Base-by-base conservation (phyloP, 108 stramenopile genomes). In the Pseudonitzschia multistriata region DNA sequence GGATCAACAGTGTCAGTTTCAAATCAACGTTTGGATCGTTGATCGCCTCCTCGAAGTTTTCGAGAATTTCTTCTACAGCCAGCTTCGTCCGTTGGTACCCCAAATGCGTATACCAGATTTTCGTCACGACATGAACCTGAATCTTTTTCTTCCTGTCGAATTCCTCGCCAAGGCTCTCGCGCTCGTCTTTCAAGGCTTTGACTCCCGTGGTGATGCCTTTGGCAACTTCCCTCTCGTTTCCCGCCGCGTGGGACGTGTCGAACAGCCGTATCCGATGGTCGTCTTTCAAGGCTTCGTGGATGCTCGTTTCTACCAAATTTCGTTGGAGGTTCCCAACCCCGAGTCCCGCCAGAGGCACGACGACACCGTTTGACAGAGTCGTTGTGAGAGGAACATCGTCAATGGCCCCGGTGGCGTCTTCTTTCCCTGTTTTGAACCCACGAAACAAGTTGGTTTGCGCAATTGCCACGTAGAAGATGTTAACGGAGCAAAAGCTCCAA, bases 71-170 rank as follows among this genome's bases (percentile, higher is more conserved):
- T 22, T 65, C 62, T n/a, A 88, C 80, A 5, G 83, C 70, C 19
- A 90, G 40, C 39, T 66, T 87, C 11, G 92, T 93, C 25, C 92
- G 76, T 52, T 87, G 88, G 63, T 93, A 89, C 30, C 89, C 89
- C 10, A 93, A 72, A 65, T 93, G 75, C 36, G 92, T 90, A 61
- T 90, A 93, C 92, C 92, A 93, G 0, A 92, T 86, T 68, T 92
- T 92, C 28, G 91, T 89, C 8, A 92, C 80, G 17, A 92, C 78
- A 49, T 92, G 91, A n/a, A 91, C 70, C 71, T 74, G 60, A 29
- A 67, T 47, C 22, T 50, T 25, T 49, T 45, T 13, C 13, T 45
- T 17, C 17, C 42, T 45, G 11, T 13, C 42, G 15, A 17, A 10
- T 31, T 60, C 70, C 13, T 29, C 47, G 22, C 27, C 25, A 14